phyloP scores from a whole-genome alignment of 345 rosid species.

The Aquilaria malaccensis region DNA sequence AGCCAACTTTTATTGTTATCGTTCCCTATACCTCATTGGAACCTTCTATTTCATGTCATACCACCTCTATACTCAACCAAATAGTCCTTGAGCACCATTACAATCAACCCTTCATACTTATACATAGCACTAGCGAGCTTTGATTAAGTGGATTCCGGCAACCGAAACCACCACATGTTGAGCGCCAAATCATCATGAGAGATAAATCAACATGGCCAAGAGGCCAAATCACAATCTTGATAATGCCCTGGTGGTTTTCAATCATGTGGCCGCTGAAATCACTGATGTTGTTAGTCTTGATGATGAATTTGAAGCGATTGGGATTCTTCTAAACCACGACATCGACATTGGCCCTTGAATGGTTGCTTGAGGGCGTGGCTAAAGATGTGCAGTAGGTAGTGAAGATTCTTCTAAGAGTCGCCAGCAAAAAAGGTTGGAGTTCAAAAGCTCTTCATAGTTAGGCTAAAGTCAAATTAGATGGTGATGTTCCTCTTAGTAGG shows the following conservation, averaged over 20 bases:
- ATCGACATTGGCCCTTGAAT: slow-evolving; percentile 75
- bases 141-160: slow-evolving; percentile 82
- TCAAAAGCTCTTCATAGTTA: slow-evolving; percentile 22
- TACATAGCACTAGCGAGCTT: slow-evolving; percentile 85
- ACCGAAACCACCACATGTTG: slow-evolving; percentile 89
- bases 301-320: slow-evolving; percentile 81
- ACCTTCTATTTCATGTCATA: slow-evolving; percentile 28
- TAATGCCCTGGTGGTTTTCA: slow-evolving; percentile 86
- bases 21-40: slow-evolving; percentile 69
- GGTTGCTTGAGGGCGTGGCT: slow-evolving; percentile 89
- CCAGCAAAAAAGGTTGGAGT: slow-evolving; percentile 12
- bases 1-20: slow-evolving; percentile 44
- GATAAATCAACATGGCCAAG: slow-evolving; percentile 50
- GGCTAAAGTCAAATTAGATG: slow-evolving; percentile 33
- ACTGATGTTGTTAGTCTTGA: slow-evolving; percentile 58
- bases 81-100: slow-evolving; percentile 77
- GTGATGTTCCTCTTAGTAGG: slow-evolving; percentile 59
- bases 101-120: slow-evolving; percentile 67
- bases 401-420: slow-evolving; percentile 70
- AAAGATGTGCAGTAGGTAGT: slow-evolving; percentile 91
- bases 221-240: slow-evolving; percentile 76
- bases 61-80: slow-evolving; percentile 32
- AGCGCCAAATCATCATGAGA: slow-evolving; percentile 67
- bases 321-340: slow-evolving; percentile 69
- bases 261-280: slow-evolving; percentile 73